phyloP scores from a whole-genome alignment of 2,329 filamentous ascomycete species.

The Septoria petroselini region DNA sequence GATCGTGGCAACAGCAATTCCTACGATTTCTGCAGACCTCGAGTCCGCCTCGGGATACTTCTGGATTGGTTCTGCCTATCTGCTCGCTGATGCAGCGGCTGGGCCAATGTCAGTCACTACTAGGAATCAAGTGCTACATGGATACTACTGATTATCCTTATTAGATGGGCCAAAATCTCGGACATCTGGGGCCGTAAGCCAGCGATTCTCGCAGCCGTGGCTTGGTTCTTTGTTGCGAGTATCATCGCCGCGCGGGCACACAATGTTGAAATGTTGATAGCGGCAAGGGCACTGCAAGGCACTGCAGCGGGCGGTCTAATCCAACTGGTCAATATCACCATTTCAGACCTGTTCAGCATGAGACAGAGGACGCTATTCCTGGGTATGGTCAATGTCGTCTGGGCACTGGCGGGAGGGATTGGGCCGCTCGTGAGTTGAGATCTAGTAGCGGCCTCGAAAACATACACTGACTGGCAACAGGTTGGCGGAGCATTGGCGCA shows the following conservation, averaged over 20 bases:
- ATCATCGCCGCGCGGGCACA: conserved; percentile 50
- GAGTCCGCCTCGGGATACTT: conserved; percentile 69
- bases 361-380: conserved; percentile 44
- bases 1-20: conserved; percentile 63
- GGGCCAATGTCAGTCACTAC: conserved; percentile 50
- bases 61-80: conserved; percentile 73
- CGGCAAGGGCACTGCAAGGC: conserved; percentile 54
- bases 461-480: no score
- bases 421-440: conserved; percentile 44
- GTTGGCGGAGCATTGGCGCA: conserved; percentile 52
- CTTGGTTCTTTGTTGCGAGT: conserved; percentile 50
- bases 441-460: no score
- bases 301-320: conserved; percentile 54
- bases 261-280: conserved; percentile 53
- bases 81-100: conserved; percentile 65
- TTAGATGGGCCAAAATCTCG: conserved; percentile 60
- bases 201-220: conserved; percentile 50
- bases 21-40: conserved; percentile 63
- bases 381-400: conserved; percentile 53
- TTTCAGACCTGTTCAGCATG: conserved; percentile 56
- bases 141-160: no score
- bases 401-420: conserved; percentile 53
- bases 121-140: no score
- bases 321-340: conserved; percentile 53
- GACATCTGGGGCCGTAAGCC: conserved; percentile 59